Evolutionary conservation across 805 yeast species (phyloP), one percentile per base, ranked within the genome.

Genomic region (Huiozyma naganishii): DNA sequence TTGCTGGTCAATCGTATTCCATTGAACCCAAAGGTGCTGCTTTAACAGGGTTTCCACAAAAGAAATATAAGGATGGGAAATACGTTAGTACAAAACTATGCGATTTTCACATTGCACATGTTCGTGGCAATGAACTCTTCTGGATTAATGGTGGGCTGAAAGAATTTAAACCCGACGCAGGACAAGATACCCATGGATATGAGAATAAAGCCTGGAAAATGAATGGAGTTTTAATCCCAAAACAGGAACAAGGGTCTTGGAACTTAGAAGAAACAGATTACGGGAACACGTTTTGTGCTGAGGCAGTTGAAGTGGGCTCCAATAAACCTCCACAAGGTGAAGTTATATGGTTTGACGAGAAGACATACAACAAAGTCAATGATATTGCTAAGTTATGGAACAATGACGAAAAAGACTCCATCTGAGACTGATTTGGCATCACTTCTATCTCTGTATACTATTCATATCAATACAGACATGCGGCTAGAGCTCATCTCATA

Each of bases 61-160:
- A 39, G 13, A 30, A 39, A n/a, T 39, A 32, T 32, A 37, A 32
- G 32, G 33, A 40, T 11, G 32, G 35, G 12, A n/a, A 11, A 7
- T 32, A 32, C n/a, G 6, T 11, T 7, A 28, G 11, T 29, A 32
- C 36, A 1, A 33, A 30, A 5, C 35, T 40, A 27, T 40, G 42
- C 33, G 37, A 32, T 40, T 28, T 27, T 3, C 42, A 40, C 11
- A 40, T 40, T 40, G 42, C 27, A 32, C 42, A 40, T 40, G 42
- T 27, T 7, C 37, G 33, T 27, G 27, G 33, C n/a, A 11, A 36
- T 33, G 12, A 27, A 4, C 13, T 40, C 6, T 27, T 32, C 7
- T 40, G 42, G 42, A 40, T 23, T 10, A 40, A 40, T 23, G 42
- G 37, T 40, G 37, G 37, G 11, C 37, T 34, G 12, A n/a, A 34